Percentiles rank a stretch among this genome's conserved stretches.
Evolutionary conservation across 768 basidiomycete genomes (phyloP).

Genomic region (Podaxis sp.): DNA sequence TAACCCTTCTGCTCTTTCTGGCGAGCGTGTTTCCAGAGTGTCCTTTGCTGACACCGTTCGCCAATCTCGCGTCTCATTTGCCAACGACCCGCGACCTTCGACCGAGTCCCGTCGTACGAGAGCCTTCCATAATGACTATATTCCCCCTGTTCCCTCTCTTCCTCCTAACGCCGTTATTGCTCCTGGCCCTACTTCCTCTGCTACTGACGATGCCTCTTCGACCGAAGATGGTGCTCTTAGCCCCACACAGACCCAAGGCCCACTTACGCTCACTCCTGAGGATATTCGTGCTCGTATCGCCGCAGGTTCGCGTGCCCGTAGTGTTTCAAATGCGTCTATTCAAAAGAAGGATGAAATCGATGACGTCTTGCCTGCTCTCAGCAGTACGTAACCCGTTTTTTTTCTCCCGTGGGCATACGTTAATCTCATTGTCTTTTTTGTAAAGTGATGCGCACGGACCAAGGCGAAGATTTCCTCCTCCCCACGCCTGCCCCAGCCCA

Average conservation of each 20-base stretch:
- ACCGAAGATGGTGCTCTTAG: slow-evolving; percentile 25
- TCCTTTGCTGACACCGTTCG: slow-evolving; percentile 65
- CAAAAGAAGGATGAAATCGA: slow-evolving; percentile 34
- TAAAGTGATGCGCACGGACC: slow-evolving; percentile 73
- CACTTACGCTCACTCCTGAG: slow-evolving; percentile 50
- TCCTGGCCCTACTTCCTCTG: not conserved
- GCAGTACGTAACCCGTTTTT: slow-evolving; percentile 41
- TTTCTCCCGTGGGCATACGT: not conserved
- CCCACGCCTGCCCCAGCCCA: slow-evolving; percentile 27
- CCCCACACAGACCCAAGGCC: slow-evolving; percentile 38
- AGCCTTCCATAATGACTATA: slow-evolving; percentile 38
- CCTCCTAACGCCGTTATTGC: slow-evolving; percentile 19
- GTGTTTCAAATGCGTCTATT: slow-evolving; percentile 1
- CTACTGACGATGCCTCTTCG: slow-evolving; percentile 15
- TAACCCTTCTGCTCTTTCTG: slow-evolving; percentile 36
- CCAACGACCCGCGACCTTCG: slow-evolving; percentile 39
- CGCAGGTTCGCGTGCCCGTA: slow-evolving; percentile 21
- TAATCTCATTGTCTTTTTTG: slow-evolving; percentile 4
- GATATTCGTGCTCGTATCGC: slow-evolving; percentile 59
- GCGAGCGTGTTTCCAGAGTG: slow-evolving; percentile 52
- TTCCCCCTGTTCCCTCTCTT: slow-evolving; percentile 41
- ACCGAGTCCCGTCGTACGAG: slow-evolving; percentile 35
- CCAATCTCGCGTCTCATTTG: slow-evolving; percentile 37
- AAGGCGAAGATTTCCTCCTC: slow-evolving; percentile 46
- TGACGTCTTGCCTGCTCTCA: slow-evolving; percentile 68